Evolutionary conservation across 768 basidiomycete genomes (phyloP).

Genomic region (Tulasnella sp.): DNA sequence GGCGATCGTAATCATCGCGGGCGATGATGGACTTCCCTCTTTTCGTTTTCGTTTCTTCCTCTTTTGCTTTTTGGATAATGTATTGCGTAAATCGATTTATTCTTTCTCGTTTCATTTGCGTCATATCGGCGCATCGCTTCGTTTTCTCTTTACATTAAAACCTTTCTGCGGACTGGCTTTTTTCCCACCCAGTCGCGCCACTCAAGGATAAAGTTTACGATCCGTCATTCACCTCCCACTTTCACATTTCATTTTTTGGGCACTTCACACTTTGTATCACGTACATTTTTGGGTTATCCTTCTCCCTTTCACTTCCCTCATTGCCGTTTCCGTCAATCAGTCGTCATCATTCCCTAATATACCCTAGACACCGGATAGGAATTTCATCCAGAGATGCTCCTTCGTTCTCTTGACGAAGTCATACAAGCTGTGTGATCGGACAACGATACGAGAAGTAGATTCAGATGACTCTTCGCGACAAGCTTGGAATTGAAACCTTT

Average conservation of each 20-base stretch:
- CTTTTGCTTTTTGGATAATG: neutral
- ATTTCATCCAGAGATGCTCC: neutral
- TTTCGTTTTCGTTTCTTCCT: neutral
- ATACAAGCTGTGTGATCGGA: neutral
- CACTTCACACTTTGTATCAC: neutral
- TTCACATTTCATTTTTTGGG: neutral
- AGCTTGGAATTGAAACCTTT: neutral
- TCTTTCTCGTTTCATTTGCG: neutral
- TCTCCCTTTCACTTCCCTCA: neutral
- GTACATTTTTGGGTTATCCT: neutral
- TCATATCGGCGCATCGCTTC: neutral
- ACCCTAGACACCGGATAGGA: constrained; percentile 2
- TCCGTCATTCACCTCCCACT: neutral
- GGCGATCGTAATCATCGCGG: neutral
- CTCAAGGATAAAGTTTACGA: neutral
- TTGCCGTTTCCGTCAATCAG: neutral
- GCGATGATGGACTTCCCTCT: neutral
- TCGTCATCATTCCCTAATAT: neutral
- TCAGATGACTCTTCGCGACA: neutral
- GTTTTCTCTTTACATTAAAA: neutral
- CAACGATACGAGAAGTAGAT: neutral
- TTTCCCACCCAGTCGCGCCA: neutral
- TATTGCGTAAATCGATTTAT: neutral
- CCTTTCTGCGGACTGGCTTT: too few relatives aligned
- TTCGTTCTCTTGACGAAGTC: neutral